These are phyloP conservation scores for Ophiostoma tasmaniense DNA, from an alignment of 2,329 filamentous ascomycete species.

Conservation along the genomic window DNA sequence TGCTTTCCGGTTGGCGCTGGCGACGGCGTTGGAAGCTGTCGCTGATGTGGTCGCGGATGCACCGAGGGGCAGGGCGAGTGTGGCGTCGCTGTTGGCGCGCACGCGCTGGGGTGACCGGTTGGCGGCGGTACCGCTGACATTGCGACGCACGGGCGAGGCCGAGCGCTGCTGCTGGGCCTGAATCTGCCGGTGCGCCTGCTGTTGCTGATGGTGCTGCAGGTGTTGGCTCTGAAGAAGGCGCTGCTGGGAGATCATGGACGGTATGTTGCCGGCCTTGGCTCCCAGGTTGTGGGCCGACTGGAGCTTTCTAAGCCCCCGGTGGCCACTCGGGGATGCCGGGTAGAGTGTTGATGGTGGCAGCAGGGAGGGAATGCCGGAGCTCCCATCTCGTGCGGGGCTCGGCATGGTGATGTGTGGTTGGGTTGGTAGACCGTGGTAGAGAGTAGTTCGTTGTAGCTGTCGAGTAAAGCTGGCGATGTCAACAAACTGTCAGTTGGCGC, in stretches of 20 bases:
- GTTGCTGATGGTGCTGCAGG: slow-evolving; percentile 31
- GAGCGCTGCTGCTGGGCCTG: slow-evolving; percentile 45
- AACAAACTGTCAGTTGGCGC: neutral
- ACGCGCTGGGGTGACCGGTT: slow-evolving; percentile 45
- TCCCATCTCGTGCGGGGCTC: slow-evolving; percentile 27
- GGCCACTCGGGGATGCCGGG: slow-evolving; percentile 55
- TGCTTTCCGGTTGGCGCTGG: slow-evolving; percentile 35
- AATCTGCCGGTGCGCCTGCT: slow-evolving; percentile 18
- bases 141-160: slow-evolving; percentile 30
- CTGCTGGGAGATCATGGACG: slow-evolving; percentile 48
- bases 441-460: neutral
- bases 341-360: slow-evolving; percentile 28
- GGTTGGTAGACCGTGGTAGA: neutral
- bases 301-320: slow-evolving; percentile 61
- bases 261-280: slow-evolving; percentile 40
- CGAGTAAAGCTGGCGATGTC: neutral
- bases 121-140: slow-evolving; percentile 21
- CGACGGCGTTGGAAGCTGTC: slow-evolving; percentile 29
- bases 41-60: slow-evolving; percentile 23
- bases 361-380: slow-evolving; percentile 25
- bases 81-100: slow-evolving; percentile 67
- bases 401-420: slow-evolving; percentile 23
- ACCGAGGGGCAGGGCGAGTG: slow-evolving; percentile 16
- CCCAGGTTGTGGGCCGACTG: slow-evolving; percentile 67
- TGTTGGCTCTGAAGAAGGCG: slow-evolving; percentile 39